Percentiles rank a stretch among this genome's conserved stretches.
These are phyloP conservation scores for Conringia planisiliqua DNA, from an alignment of 345 rosid species.

Conservation along the genomic window DNA sequence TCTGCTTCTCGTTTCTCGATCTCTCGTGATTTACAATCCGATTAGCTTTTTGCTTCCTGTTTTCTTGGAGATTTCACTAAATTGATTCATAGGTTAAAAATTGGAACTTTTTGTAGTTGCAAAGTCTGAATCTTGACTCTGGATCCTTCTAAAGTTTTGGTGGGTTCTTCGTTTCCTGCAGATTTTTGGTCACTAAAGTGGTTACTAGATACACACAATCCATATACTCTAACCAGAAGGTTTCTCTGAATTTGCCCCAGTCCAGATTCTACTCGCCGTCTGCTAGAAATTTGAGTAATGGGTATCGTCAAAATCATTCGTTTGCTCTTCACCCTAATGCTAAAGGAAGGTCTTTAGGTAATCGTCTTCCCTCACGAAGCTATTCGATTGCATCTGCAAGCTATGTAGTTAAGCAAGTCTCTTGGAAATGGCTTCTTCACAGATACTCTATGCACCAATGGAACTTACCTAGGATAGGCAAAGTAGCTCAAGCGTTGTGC, in stretches of 20 bases:
- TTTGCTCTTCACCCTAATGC: conserved; percentile 17
- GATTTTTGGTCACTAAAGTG: conserved; percentile 48
- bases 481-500: conserved; percentile 69
- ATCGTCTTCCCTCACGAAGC: conserved; percentile 34
- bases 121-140: background rate
- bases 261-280: conserved; percentile 35
- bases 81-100: background rate
- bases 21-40: background rate
- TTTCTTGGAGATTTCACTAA: background rate
- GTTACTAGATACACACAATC: conserved; percentile 39
- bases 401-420: conserved; percentile 40
- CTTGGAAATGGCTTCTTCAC: conserved; percentile 56
- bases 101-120: background rate
- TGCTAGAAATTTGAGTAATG: conserved; percentile 28
- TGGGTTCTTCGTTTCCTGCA: conserved; percentile 32
- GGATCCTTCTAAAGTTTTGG: background rate
- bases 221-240: conserved; percentile 30
- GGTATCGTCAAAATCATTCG: conserved; percentile 24
- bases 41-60: background rate
- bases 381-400: conserved; percentile 43
- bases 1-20: background rate
- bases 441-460: conserved; percentile 37
- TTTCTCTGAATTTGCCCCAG: conserved; percentile 43
- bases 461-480: conserved; percentile 42
- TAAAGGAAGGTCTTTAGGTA: conserved; percentile 33